Percentiles rank a stretch among this genome's conserved stretches.
These are phyloP conservation scores for Fagopyrum tataricum DNA, from an alignment of 148 eudicot species.

Conservation along the genomic window DNA sequence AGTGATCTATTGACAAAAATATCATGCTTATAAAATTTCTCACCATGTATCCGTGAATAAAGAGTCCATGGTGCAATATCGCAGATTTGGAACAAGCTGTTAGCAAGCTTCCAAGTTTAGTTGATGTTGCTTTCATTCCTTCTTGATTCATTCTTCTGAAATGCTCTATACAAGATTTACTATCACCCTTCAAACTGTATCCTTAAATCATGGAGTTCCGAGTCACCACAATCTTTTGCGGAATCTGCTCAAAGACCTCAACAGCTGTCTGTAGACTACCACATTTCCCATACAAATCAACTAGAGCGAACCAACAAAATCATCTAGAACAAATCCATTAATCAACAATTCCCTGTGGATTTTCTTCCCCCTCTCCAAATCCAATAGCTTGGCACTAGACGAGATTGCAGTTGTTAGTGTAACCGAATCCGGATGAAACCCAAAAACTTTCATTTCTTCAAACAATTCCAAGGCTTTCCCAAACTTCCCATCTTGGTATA, in stretches of 20 bases:
- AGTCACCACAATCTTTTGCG: constrained; percentile 23
- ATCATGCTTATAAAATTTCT: constrained; percentile 24
- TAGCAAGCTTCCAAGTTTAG: constrained; percentile 35
- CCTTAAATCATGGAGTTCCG: constrained; percentile 39
- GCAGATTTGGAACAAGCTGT: constrained; percentile 43
- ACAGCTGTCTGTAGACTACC: constrained; percentile 28
- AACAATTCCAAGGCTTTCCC: constrained; percentile 28
- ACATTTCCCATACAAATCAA: constrained; percentile 40
- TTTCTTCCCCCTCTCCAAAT: constrained; percentile 29
- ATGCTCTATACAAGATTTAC: constrained; percentile 26
- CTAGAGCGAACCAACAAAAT: constrained; percentile 31
- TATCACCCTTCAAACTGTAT: constrained; percentile 33
- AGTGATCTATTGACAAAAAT: constrained; percentile 27
- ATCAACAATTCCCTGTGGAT: constrained; percentile 27
- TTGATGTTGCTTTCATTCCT: constrained; percentile 27
- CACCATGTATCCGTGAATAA: constrained; percentile 36
- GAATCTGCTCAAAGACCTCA: constrained; percentile 27
- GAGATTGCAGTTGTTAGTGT: constrained; percentile 31
- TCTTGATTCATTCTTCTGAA: constrained; percentile 27
- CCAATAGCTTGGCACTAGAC: constrained; percentile 29
- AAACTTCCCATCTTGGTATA: constrained; percentile 31
- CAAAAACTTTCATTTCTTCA: constrained; percentile 31
- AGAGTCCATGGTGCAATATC: constrained; percentile 28
- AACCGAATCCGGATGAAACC: constrained; percentile 31
- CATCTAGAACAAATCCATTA: constrained; percentile 27